A percentile compares a stretch with the other conserved stretches of the same genome.
Evolutionary conservation across 78 protist genomes (phyloP).

Genomic region (Diacronema lutheri): DNA sequence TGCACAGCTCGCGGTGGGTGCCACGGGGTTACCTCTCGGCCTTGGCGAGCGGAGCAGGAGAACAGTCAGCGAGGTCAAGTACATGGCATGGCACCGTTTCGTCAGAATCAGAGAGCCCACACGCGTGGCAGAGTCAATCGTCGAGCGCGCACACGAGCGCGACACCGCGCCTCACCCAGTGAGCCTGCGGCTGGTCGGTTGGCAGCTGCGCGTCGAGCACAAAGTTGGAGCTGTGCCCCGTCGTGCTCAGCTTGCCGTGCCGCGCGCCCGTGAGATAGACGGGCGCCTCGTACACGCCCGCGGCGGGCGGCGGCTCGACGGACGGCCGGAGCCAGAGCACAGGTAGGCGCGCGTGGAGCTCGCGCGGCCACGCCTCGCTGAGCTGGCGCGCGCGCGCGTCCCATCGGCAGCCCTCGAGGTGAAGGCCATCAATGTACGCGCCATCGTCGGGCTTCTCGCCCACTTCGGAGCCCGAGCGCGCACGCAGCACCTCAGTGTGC

Average conservation of each 20-base stretch:
- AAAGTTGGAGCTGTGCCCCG: conserved; percentile 75
- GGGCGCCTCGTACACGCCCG: conserved; percentile 60
- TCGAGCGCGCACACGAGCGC: conserved; percentile 56
- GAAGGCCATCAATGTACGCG: conserved; percentile 53
- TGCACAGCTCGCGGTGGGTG: too few species aligned
- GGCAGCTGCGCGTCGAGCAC: conserved; percentile 47
- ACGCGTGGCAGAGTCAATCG: conserved; percentile 24
- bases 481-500: not conserved
- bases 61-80: too few species aligned
- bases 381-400: not conserved
- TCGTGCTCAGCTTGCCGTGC: conserved; percentile 74
- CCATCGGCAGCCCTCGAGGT: conserved; percentile 71
- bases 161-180: conserved; percentile 70
- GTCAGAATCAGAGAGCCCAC: too few species aligned
- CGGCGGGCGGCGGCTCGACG: not conserved
- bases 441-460: conserved; percentile 31
- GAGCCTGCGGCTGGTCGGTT: not conserved
- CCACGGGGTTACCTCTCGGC: too few species aligned
- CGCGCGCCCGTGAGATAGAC: conserved; percentile 65
- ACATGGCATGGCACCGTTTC: too few species aligned
- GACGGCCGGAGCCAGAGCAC: conserved; percentile 40
- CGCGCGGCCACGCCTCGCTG: conserved; percentile 68
- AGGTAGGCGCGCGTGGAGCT: conserved; percentile 66
- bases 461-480: not conserved
- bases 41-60: too few species aligned